A percentile compares a stretch with the other conserved stretches of the same genome.
These are phyloP conservation scores for Esteya vermicola DNA, from an alignment of 2,329 filamentous ascomycete species.

Conservation along the genomic window DNA sequence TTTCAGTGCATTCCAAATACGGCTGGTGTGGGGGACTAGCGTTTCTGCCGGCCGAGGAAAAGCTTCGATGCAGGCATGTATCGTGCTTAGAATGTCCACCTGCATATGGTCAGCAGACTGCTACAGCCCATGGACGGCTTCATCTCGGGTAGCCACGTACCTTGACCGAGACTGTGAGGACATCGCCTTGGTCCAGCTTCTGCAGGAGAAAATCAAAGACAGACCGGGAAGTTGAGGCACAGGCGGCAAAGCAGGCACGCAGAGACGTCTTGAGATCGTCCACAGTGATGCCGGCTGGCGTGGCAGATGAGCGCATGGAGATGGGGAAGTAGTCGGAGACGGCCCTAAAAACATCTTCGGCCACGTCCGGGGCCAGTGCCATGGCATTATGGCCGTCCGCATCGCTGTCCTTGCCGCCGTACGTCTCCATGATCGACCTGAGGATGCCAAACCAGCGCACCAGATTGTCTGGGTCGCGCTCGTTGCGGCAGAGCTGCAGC, in stretches of 20 bases:
- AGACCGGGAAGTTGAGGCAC: slow-evolving; percentile 27
- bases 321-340: slow-evolving; percentile 50
- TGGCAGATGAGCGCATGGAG: slow-evolving; percentile 36
- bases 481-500: slow-evolving; percentile 35
- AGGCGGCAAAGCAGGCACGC: slow-evolving; percentile 38
- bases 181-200: slow-evolving; percentile 45
- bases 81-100: slow-evolving; percentile 40
- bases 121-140: too few species aligned
- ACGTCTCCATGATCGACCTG: slow-evolving; percentile 27
- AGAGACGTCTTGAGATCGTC: slow-evolving; percentile 40
- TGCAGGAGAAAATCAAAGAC: slow-evolving; percentile 39
- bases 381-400: too few species aligned
- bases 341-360: slow-evolving; percentile 35
- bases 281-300: slow-evolving; percentile 34
- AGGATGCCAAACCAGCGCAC: slow-evolving; percentile 42
- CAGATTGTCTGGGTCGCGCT: slow-evolving; percentile 42
- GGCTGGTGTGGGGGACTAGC: slow-evolving; percentile 31
- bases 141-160: too few species aligned
- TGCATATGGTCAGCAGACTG: neutral
- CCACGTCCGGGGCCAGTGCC: slow-evolving; percentile 26
- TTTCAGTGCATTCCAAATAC: slow-evolving; percentile 46
- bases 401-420: too few species aligned
- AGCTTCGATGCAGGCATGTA: slow-evolving; percentile 35
- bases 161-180: slow-evolving; percentile 44
- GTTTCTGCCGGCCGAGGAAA: slow-evolving; percentile 32